These are phyloP conservation scores for Rhododendron ovatum DNA, from an alignment of 148 eudicot species.

Conservation along the genomic window DNA sequence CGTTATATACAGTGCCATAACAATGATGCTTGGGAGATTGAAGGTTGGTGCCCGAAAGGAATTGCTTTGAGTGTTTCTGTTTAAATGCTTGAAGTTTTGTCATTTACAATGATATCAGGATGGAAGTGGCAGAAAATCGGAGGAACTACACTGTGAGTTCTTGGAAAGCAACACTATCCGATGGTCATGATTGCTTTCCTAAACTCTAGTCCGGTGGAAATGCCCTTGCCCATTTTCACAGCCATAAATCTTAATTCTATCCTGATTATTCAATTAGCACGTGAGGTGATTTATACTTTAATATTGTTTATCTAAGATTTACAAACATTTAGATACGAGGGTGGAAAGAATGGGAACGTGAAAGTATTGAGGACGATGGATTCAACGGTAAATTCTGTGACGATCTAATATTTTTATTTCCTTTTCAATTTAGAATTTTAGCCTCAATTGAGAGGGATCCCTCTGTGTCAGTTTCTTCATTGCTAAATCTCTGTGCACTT, in stretches of 20 bases:
- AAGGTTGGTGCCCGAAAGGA: slow-evolving; percentile 36
- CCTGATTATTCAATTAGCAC: background rate
- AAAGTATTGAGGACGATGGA: slow-evolving; percentile 15
- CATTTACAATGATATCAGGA: background rate
- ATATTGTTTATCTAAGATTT: background rate
- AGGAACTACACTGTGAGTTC: background rate
- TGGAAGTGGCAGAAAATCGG: background rate
- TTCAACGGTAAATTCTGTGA: slow-evolving; percentile 25
- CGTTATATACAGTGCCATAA: slow-evolving; percentile 62
- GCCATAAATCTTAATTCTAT: background rate
- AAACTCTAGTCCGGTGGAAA: background rate
- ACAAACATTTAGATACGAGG: slow-evolving; percentile 53
- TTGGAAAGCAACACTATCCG: slow-evolving; percentile 4
- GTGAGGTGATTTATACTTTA: background rate
- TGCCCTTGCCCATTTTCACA: background rate
- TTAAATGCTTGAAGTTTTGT: slow-evolving; percentile 1
- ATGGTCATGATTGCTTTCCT: slow-evolving; percentile 5
- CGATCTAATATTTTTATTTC: background rate
- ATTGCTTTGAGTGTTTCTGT: background rate
- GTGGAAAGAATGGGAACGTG: slow-evolving; percentile 87
- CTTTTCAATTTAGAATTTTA: background rate
- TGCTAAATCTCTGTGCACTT: slow-evolving; percentile 2
- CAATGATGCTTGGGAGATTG: slow-evolving; percentile 85
- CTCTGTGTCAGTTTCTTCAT: background rate
- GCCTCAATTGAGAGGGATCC: background rate